Evolutionary conservation across 1,284 basidiomycete species (phyloP), one percentile per base, ranked within the genome.

Genomic region (Apiotrichum akiyoshidainum): DNA sequence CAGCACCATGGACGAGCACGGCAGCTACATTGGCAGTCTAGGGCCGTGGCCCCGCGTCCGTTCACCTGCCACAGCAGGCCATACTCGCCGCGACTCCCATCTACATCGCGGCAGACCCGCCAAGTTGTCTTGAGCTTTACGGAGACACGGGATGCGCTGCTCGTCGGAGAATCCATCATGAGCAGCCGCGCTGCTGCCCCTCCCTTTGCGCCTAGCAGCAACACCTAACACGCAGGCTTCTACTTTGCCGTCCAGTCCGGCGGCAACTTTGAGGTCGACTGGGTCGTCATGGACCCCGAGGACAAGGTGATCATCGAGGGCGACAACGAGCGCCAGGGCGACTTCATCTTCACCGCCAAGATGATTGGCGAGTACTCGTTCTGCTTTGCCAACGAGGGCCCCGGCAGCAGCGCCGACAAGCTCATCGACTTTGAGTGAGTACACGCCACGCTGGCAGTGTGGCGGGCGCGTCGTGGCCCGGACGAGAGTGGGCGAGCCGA

Each of bases 211-310:
- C n/a, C n/a, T n/a, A n/a, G n/a, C n/a, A 7, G 26, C 26, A 31
- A 7, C 44, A 10, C 6, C 46, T 46, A n/a, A 35, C 8, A 10
- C 19, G 13, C 47, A 79, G 78, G 78, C 35, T 83, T 82, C 71
- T 82, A 83, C 74, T 83, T 82, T 67, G 81, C 81, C 21, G 92
- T 99, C 33, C 96, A 99, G 85, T 90, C 91, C 42, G 95, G 96
- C 55, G 96, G 95, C 50, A 87, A 89, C 9, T 99, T 99, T 77
- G 95, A 99, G 74, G 90, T 99, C 59, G 92, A 97, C 81, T 99
- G 90, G 75, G 86, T 89, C 64, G 85, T 99, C 64, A 90, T 87
- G 68, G 91, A 94, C 74, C 95, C 96, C 13, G 85, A 85, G 58
- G 88, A 91, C 74, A 90, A 87, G 72, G 81, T 94, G 48, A 78